Percentiles rank a stretch among this genome's conserved stretches.
These are phyloP conservation scores for Gossypium rotundifolium DNA, from an alignment of 345 rosid species.

Conservation along the genomic window DNA sequence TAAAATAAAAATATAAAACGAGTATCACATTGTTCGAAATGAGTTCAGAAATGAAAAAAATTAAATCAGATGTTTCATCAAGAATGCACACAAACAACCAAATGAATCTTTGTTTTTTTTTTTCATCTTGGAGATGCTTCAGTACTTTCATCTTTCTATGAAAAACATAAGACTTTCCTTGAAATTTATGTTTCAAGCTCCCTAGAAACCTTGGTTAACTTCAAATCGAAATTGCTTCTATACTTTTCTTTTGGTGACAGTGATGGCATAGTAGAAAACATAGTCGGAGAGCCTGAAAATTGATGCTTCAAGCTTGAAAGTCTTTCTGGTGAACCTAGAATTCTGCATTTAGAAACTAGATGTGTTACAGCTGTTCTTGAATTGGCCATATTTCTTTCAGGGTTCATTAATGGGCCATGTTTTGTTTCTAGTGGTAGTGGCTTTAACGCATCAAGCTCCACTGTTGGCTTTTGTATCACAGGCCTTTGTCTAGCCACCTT, in stretches of 20 bases:
- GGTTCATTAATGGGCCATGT: slow-evolving; percentile 52
- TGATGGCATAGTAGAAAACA: slow-evolving; percentile 8
- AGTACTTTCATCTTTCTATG: slow-evolving; percentile 54
- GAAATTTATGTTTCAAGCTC: slow-evolving; percentile 88
- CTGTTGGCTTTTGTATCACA: slow-evolving; percentile 37
- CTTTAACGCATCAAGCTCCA: slow-evolving; percentile 45
- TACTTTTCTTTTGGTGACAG: slow-evolving; percentile 76
- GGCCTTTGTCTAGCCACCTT: slow-evolving; percentile 77
- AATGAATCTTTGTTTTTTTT: not conserved
- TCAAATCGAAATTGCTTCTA: slow-evolving; percentile 73
- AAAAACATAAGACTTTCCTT: slow-evolving; percentile 73
- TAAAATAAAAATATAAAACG: too few species aligned
- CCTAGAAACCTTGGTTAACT: slow-evolving; percentile 75
- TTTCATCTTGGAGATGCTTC: slow-evolving; percentile 69
- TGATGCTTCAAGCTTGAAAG: slow-evolving; percentile 81
- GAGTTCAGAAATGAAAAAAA: not conserved
- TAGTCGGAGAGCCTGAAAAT: slow-evolving; percentile 56
- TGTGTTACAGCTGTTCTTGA: slow-evolving; percentile 37
- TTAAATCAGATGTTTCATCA: slow-evolving; percentile 4
- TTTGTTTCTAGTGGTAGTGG: slow-evolving; percentile 80
- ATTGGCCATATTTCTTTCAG: slow-evolving; percentile 32
- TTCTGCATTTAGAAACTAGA: slow-evolving; percentile 34
- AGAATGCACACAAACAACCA: slow-evolving; percentile 18
- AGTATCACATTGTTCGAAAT: not conserved
- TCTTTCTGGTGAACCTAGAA: slow-evolving; percentile 51